phyloP scores from a whole-genome alignment of 345 rosid genomes.

The Populus davidiana region DNA sequence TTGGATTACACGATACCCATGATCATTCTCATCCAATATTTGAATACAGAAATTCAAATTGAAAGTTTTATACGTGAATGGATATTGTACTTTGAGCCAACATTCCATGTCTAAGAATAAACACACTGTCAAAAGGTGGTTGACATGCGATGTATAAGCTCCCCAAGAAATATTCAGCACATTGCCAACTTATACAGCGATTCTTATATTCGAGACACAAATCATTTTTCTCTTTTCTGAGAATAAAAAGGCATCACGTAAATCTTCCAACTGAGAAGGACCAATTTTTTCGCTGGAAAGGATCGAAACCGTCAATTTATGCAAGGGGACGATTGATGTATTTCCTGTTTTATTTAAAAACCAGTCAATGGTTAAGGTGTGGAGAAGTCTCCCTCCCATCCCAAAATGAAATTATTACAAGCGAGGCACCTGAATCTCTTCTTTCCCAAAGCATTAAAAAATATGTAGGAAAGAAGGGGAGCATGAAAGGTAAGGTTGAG shows the following conservation, averaged over 20 bases:
- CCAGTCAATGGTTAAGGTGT: not conserved
- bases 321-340: not conserved
- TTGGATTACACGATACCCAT: too few species aligned
- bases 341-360: not conserved
- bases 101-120: too few species aligned
- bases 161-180: not conserved
- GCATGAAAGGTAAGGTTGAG: constrained; percentile 18
- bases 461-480: constrained; percentile 17
- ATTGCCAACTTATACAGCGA: not conserved
- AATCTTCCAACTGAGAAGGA: not conserved
- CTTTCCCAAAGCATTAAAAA: constrained; percentile 1
- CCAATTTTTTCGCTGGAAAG: not conserved
- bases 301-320: not conserved
- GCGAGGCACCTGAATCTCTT: constrained; percentile 11
- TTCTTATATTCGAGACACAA: not conserved
- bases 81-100: not conserved
- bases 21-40: not conserved
- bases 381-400: not conserved
- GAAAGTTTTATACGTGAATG: not conserved
- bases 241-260: not conserved
- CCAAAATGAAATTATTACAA: not conserved
- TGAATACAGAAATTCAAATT: not conserved
- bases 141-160: not conserved
- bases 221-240: not conserved
- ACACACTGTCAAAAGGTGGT: not conserved